Conservation (phyloP, 2,329 filamentous ascomycete species). For the Penicillium sp. region DNA sequence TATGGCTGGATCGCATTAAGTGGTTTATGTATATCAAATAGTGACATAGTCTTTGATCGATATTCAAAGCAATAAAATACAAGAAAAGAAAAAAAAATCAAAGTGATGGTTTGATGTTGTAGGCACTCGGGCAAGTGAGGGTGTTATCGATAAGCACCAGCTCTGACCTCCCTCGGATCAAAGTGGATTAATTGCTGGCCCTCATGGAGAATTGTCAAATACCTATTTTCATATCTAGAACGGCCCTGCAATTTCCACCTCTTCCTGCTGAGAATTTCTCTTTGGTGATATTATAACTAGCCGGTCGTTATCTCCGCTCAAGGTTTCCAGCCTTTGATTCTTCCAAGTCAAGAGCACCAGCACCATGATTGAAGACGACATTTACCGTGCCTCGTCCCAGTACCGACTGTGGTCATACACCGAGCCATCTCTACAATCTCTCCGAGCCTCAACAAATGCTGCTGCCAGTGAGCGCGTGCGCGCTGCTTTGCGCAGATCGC, state of each 20-base stretch:
- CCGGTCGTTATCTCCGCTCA: no score
- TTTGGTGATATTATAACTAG: no score
- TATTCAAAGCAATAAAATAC: not conserved
- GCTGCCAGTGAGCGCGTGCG: constrained; percentile 70
- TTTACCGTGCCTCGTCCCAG: constrained; percentile 87
- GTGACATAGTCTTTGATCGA: not conserved
- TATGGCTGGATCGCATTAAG: constrained; percentile 1
- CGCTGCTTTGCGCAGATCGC: constrained; percentile 55
- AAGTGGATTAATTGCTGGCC: not conserved
- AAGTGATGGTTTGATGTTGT: not conserved
- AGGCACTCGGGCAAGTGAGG: not conserved
- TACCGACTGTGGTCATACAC: constrained; percentile 93
- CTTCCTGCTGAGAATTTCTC: not conserved
- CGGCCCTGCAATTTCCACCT: accelerated
- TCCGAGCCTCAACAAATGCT: constrained; percentile 76
- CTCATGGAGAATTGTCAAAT: not conserved
- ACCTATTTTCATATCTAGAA: not conserved
- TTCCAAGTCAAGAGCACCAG: not conserved
- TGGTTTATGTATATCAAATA: not conserved
- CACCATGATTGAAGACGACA: constrained; percentile 80
- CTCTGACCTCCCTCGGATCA: not conserved
- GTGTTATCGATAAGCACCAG: constrained; percentile 8
- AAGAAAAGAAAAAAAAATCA: no score
- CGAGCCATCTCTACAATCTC: constrained; percentile 64
- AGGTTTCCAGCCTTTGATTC: not conserved